Percentiles rank a stretch among this genome's conserved stretches.
Evolutionary conservation across 2,329 filamentous ascomycete species (phyloP).

Genomic region (Ophiostoma novo-ulmi): DNA sequence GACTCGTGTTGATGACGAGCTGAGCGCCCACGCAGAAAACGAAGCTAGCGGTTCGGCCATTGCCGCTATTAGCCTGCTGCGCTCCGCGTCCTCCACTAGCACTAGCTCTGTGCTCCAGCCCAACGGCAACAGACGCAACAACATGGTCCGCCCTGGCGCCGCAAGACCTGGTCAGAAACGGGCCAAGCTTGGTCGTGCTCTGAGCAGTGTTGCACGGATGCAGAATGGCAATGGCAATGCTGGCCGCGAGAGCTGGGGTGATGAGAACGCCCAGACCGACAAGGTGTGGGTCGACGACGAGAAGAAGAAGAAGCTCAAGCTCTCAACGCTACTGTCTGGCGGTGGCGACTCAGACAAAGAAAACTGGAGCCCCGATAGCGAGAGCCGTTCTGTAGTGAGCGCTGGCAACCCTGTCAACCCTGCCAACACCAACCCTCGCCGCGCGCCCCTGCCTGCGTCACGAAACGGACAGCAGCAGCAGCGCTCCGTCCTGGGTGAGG

Average conservation of each 20-base stretch:
- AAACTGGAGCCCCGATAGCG: constrained; percentile 66
- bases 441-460: constrained; percentile 36
- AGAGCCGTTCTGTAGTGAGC: constrained; percentile 37
- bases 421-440: constrained; percentile 32
- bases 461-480: constrained; percentile 30
- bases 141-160: constrained; percentile 35
- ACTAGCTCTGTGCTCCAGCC: constrained; percentile 44
- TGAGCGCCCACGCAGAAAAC: constrained; percentile 75
- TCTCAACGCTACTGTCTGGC: constrained; percentile 43
- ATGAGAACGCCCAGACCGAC: constrained; percentile 24
- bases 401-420: constrained; percentile 28
- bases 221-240: constrained; percentile 37
- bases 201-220: constrained; percentile 58
- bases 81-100: constrained; percentile 57
- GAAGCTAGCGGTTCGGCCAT: constrained; percentile 74
- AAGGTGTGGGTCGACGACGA: constrained; percentile 30
- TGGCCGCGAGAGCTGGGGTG: background rate
- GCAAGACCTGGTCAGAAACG: constrained; percentile 50
- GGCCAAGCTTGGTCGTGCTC: constrained; percentile 55
- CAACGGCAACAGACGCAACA: constrained; percentile 63
- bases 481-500: constrained; percentile 38
- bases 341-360: constrained; percentile 84
- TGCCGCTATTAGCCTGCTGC: constrained; percentile 73
- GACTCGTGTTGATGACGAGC: constrained; percentile 59
- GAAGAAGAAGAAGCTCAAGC: constrained; percentile 40